Percentiles rank a stretch among this genome's conserved stretches.
phyloP scores from a whole-genome alignment of 1,284 basidiomycete genomes.

The Neolentinus lepideus region DNA sequence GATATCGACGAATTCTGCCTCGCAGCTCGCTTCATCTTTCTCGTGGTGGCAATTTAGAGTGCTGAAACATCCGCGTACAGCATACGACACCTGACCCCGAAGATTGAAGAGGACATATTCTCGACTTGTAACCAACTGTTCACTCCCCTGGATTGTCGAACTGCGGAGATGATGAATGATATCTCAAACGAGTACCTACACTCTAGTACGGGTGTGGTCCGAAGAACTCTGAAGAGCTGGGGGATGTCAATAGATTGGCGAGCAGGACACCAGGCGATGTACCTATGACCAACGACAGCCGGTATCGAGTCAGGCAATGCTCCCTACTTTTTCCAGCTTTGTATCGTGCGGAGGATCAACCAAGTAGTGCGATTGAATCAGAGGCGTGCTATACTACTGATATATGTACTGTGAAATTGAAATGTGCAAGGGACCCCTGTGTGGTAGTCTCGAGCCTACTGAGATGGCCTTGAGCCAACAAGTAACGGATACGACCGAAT shows the following conservation, averaged over 20 bases:
- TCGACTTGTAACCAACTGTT: conserved; percentile 54
- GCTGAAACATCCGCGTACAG: conserved; percentile 18
- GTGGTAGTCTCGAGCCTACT: neutral
- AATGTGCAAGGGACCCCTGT: neutral
- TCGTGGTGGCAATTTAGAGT: neutral
- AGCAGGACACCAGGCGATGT: neutral
- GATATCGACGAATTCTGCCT: conserved; percentile 63
- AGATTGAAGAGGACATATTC: conserved; percentile 43
- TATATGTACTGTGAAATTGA: neutral
- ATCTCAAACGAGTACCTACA: conserved; percentile 27
- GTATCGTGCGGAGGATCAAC: no score
- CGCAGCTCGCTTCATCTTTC: no score
- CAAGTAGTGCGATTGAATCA: no score
- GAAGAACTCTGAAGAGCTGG: conserved; percentile 49
- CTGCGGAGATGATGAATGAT: conserved; percentile 39
- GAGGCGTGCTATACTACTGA: neutral
- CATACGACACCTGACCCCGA: conserved; percentile 44
- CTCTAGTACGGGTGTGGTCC: conserved; percentile 38
- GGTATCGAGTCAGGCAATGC: neutral
- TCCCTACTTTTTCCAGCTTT: neutral
- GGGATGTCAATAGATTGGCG: conserved; percentile 31
- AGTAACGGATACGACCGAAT: neutral
- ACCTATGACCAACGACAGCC: neutral
- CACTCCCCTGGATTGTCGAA: conserved; percentile 54
- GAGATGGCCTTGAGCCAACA: neutral